phyloP scores from a whole-genome alignment of 2,329 filamentous ascomycete species.

The Fusarium newnesense region DNA sequence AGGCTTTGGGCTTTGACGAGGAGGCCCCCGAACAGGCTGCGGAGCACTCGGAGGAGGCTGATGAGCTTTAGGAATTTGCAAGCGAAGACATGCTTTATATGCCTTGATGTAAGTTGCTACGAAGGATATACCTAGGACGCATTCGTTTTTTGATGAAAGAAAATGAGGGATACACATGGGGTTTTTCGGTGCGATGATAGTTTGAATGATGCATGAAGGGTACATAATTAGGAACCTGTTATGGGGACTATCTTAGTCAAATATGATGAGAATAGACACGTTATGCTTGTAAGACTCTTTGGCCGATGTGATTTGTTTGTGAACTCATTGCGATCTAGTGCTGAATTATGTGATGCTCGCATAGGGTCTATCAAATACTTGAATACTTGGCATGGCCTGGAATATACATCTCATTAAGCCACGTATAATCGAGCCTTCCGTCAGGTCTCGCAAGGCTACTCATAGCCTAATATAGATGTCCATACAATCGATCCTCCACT shows the following conservation, averaged over 20 bases:
- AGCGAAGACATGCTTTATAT: conserved; percentile 34
- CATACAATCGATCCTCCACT: conserved; percentile 92
- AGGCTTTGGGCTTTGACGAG: conserved; percentile 4
- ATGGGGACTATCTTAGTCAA: conserved; percentile 12
- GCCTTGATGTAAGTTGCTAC: conserved; percentile 41
- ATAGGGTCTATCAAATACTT: neutral
- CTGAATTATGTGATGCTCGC: neutral
- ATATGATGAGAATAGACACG: conserved; percentile 35
- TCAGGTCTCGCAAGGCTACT: neutral
- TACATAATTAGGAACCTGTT: conserved; percentile 35
- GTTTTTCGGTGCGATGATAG: conserved; percentile 29
- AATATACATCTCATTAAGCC: conserved; percentile 18
- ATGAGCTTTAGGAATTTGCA: conserved; percentile 29
- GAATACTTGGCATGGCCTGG: neutral
- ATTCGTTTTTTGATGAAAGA: conserved; percentile 41
- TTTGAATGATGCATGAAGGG: conserved; percentile 39
- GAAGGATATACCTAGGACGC: conserved; percentile 44
- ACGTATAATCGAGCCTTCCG: neutral
- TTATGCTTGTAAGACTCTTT: conserved; percentile 10
- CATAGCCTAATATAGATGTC: conserved; percentile 85
- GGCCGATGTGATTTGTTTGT: neutral
- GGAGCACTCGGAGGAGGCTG: conserved; percentile 11
- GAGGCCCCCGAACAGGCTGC: neutral
- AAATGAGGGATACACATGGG: conserved; percentile 25
- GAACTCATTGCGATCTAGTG: conserved; percentile 4